Evolutionary conservation across 352 stramenopile genomes (phyloP), one percentile per base, ranked within the genome.

Genomic region (Blastocystis sp.): DNA sequence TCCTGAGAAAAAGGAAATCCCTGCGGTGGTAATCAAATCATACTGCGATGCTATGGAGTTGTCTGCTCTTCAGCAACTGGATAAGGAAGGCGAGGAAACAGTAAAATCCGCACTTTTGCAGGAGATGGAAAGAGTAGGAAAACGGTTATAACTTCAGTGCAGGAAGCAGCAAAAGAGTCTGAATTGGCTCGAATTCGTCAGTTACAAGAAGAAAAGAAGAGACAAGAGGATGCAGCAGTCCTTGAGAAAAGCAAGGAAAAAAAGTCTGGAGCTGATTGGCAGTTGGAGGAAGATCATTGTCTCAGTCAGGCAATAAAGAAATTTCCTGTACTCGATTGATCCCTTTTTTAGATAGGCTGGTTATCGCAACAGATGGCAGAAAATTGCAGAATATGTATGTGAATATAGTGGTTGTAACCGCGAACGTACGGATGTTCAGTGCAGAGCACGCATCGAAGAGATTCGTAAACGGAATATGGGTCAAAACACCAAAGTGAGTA

Each of bases 401-500:
- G 76, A 88, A 34, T 88, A 88, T 43, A 76, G 76, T 47, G 39
- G 45, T 18, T 73, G 76, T 34, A 63, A 56, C 37, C 41, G 5
- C 16, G 54, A 79, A 37, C 76, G 76, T 11, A 88, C 76, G 50
- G 59, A 56, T n/a, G 64, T 63, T n/a, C 76, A 88, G 64, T 88
- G 76, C 37, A 54, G 76, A n/a, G 59, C 59, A 26, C 76, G 76
- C n/a, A 81, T 88, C 59, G 64, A 88, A 37, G 59, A 73, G 30
- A 88, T 88, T 3, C 30, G 30, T 37, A 70, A 75, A 39, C 30
- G 39, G 39, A 88, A 88, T 34, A 76, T 76, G 64, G 64, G 64
- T 11, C 76, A 88, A 47, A 76, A 73, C 45, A 88, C 76, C 26
- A 88, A 88, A 45, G 76, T 88, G 54, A 47, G 55, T 79, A 79